phyloP scores from a whole-genome alignment of 768 basidiomycete species.

The Pleurotus ostreatus region DNA sequence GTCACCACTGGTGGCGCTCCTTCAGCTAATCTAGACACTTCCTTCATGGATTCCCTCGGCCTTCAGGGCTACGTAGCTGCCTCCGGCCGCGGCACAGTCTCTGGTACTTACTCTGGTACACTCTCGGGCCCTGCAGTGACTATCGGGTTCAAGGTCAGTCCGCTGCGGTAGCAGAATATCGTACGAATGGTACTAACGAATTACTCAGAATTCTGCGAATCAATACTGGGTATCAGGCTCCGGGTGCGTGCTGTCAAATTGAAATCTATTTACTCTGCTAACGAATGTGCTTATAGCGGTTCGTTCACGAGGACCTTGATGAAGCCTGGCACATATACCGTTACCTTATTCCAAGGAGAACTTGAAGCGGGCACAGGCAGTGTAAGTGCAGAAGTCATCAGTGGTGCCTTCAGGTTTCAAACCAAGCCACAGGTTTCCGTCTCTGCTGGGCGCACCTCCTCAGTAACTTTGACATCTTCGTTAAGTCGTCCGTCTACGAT shows the following conservation, averaged over 20 bases:
- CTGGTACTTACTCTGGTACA: conserved; percentile 38
- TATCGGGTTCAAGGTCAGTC: conserved; percentile 36
- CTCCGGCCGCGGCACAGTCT: conserved; percentile 41
- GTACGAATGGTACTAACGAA: neutral
- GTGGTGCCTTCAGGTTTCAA: neutral
- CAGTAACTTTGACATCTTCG: conserved; percentile 25
- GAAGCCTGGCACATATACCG: conserved; percentile 47
- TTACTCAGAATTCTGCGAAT: conserved; percentile 33
- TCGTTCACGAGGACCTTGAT: conserved; percentile 39
- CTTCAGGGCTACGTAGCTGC: conserved; percentile 40
- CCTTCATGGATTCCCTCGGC: conserved; percentile 38
- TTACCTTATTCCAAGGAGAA: conserved; percentile 42
- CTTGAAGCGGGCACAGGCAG: conserved; percentile 38
- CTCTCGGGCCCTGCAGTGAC: conserved; percentile 34
- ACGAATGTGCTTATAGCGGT: conserved; percentile 21
- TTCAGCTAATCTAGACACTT: conserved; percentile 35
- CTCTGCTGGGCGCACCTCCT: conserved; percentile 32
- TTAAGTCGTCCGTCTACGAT: conserved; percentile 32
- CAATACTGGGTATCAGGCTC: conserved; percentile 44
- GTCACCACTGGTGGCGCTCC: conserved; percentile 40
- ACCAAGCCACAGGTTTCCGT: conserved; percentile 20
- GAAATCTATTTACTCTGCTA: neutral
- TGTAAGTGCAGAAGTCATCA: conserved; percentile 17
- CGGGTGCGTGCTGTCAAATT: conserved; percentile 20
- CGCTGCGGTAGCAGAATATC: neutral